Conservation (phyloP, 805 yeast species). For the Yamadazyma philogaea region DNA sequence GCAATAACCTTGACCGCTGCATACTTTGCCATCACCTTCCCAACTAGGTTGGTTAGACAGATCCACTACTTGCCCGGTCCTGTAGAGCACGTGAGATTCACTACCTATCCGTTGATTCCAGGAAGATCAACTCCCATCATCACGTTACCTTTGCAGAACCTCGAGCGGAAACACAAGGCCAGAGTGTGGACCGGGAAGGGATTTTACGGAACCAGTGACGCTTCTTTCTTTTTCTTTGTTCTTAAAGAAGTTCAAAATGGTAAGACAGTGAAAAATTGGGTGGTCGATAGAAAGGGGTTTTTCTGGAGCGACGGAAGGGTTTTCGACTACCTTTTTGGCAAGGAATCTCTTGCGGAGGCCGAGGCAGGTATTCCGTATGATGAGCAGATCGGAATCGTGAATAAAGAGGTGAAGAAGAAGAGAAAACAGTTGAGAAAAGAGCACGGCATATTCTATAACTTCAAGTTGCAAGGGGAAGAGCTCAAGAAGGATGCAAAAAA, state of each 20-base stretch:
- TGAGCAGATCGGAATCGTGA: conserved; percentile 50
- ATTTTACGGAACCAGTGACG: conserved; percentile 78
- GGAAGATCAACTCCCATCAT: conserved; percentile 73
- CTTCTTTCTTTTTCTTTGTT: conserved; percentile 69
- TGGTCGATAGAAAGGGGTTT: conserved; percentile 81
- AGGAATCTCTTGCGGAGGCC: conserved; percentile 72
- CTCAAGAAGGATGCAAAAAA: conserved; percentile 25
- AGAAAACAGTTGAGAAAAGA: conserved; percentile 50
- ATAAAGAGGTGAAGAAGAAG: conserved; percentile 46
- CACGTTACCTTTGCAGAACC: conserved; percentile 56
- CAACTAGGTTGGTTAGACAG: conserved; percentile 69
- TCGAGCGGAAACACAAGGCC: conserved; percentile 56
- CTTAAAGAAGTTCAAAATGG: conserved; percentile 50
- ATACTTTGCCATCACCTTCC: conserved; percentile 40
- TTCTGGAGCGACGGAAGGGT: conserved; percentile 93
- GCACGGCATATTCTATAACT: conserved; percentile 60
- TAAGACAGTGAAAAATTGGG: conserved; percentile 52
- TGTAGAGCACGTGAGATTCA: conserved; percentile 55
- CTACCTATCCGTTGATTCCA: conserved; percentile 74
- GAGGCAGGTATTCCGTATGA: conserved; percentile 67
- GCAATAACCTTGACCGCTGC: conserved; percentile 27
- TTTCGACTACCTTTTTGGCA: conserved; percentile 77
- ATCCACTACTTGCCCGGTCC: conserved; percentile 73
- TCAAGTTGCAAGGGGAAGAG: conserved; percentile 41
- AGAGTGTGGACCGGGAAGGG: conserved; percentile 87